Evolutionary conservation across 1,139 yeast genomes (phyloP).

Genomic region (Yamadazyma triangularis): DNA sequence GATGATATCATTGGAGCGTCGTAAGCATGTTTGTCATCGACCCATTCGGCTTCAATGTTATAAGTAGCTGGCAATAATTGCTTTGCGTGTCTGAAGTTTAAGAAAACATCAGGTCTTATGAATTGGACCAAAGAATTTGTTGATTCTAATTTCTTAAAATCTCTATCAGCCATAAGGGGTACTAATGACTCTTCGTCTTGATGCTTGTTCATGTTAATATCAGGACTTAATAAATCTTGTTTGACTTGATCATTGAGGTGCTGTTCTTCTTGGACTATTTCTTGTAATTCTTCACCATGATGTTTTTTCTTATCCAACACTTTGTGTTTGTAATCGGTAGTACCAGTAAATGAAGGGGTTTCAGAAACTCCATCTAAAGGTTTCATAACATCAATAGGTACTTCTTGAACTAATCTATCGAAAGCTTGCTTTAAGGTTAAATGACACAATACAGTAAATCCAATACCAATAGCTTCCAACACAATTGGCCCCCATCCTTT

Average conservation of each 20-base stretch:
- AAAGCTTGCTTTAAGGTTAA: slow-evolving; percentile 58
- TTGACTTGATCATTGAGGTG: slow-evolving; percentile 16
- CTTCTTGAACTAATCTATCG: slow-evolving; percentile 50
- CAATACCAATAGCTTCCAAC: slow-evolving; percentile 62
- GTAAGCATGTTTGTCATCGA: slow-evolving; percentile 45
- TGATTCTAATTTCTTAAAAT: slow-evolving; percentile 27
- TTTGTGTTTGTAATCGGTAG: slow-evolving; percentile 31
- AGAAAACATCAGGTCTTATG: slow-evolving; percentile 62
- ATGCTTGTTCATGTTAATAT: slow-evolving; percentile 11
- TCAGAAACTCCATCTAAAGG: slow-evolving; percentile 65
- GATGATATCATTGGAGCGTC: slow-evolving; percentile 69
- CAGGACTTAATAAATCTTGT: slow-evolving; percentile 19
- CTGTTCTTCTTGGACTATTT: slow-evolving; percentile 12
- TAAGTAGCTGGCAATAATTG: slow-evolving; percentile 50
- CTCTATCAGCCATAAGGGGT: slow-evolving; percentile 55
- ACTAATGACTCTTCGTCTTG: slow-evolving; percentile 16
- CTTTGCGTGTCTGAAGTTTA: slow-evolving; percentile 52
- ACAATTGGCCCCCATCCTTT: slow-evolving; percentile 95
- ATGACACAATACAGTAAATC: slow-evolving; percentile 65
- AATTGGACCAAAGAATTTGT: slow-evolving; percentile 40
- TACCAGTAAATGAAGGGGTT: slow-evolving; percentile 50
- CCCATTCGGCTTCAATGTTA: slow-evolving; percentile 24
- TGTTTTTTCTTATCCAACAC: slow-evolving; percentile 19
- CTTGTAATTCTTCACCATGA: slow-evolving; percentile 1
- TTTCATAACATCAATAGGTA: slow-evolving; percentile 67